These are phyloP conservation scores for Boletus coccyginus DNA, from an alignment of 768 basidiomycete genomes.

Conservation along the genomic window DNA sequence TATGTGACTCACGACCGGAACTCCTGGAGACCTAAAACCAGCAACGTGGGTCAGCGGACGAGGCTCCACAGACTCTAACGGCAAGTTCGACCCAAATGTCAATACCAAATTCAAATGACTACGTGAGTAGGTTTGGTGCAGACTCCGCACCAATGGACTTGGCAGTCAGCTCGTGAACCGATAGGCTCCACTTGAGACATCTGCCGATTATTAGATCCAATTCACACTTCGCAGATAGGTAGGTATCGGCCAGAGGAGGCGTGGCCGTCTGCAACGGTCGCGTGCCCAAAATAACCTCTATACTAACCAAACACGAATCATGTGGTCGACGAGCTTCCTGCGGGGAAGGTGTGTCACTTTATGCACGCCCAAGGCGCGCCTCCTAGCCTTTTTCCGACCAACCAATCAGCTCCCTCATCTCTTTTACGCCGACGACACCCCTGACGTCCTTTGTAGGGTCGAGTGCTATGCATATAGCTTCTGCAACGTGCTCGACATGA, in stretches of 20 bases:
- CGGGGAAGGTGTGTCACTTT: conserved; percentile 5
- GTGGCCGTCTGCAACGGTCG: conserved; percentile 13
- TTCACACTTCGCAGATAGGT: conserved; percentile 22
- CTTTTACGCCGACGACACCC: conserved; percentile 66
- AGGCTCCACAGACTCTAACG: conserved; percentile 3
- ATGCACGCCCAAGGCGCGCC: conserved; percentile 17
- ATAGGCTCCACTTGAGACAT: conserved; percentile 4
- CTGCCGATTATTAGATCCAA: conserved; percentile 12
- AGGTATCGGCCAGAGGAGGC: conserved; percentile 8
- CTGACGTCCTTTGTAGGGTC: conserved; percentile 47
- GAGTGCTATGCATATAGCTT: conserved; percentile 69
- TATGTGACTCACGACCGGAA: neutral
- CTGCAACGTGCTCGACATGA: conserved; percentile 94
- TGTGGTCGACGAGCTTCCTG: conserved; percentile 3
- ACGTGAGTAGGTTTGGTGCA: neutral
- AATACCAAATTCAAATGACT: conserved; percentile 7
- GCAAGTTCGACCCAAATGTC: conserved; percentile 10
- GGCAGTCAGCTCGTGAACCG: neutral
- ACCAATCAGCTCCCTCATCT: conserved; percentile 76
- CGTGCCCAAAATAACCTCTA: conserved; percentile 14
- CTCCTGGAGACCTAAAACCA: conserved; percentile 1
- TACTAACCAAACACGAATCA: conserved; percentile 8
- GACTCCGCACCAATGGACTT: neutral
- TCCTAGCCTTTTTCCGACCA: conserved; percentile 45
- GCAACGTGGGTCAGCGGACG: neutral